Evolutionary conservation across 352 stramenopile genomes (phyloP), one percentile per base, ranked within the genome.

Genomic region (Thalassiosira mediterranea): DNA sequence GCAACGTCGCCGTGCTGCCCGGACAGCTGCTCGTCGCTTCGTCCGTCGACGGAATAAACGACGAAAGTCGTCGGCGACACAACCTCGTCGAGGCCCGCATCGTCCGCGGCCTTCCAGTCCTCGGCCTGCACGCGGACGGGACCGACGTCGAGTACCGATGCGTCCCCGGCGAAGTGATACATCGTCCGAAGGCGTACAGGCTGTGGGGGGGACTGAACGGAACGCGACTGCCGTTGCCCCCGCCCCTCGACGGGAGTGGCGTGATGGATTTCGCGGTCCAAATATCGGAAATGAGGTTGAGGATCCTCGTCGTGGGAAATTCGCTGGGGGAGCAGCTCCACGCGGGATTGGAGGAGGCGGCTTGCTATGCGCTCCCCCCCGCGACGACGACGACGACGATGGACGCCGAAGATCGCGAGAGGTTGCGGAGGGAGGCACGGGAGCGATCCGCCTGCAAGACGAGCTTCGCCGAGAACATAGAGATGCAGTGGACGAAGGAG

Each of bases 81-180:
- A 8, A 15, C 17, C 34, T 51, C 23, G 52, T 64, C n/a, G 21
- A 64, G 5, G 54, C 34, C 19, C 13, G 21, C 19, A 32, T 64
- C 5, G 21, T 64, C 21, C 54, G 38, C 52, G 37, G 52, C 19
- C 25, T 51, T 34, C 31, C 54, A 23, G 28, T 64, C 34, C 54
- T 40, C 37, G 54, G 54, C 15, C 28, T 64, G 4, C 54, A 51
- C 25, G 54, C 28, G 34, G 54, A 64, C 21, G 54, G 54, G 19
- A 48, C 54, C 13, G 34, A 64, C 52, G 54, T 51, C 3, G 31
- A 51, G n/a, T 64, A 64, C 23, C 31, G 54, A 37, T 64, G 54
- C 34, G 37, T 21, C 19, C 19, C 23, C 19, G 54, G 54, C 1
- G 32, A 64, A 10, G 21, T 19, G 7, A 13, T 64, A 40, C 17